Conservation (phyloP, 2,329 filamentous ascomycete species). For the Xylariaceae sp. region DNA sequence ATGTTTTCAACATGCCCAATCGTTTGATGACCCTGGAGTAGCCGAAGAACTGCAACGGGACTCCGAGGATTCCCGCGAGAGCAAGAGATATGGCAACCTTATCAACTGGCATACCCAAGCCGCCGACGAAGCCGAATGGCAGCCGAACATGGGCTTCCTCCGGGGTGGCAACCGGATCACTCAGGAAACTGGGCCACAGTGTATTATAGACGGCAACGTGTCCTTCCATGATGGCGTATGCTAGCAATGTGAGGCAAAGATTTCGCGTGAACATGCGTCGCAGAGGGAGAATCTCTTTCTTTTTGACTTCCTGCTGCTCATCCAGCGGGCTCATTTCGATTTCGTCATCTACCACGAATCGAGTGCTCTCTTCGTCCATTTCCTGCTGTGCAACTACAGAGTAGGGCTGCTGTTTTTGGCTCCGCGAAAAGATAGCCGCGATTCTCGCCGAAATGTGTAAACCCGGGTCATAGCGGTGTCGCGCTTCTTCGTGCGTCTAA, state of each 20-base stretch:
- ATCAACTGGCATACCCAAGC: slow-evolving; percentile 7
- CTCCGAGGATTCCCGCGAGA: slow-evolving; percentile 9
- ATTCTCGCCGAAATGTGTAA: slow-evolving; percentile 8
- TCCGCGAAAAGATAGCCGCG: slow-evolving; percentile 2
- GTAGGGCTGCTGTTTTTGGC: slow-evolving; percentile 5
- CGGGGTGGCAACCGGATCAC: slow-evolving; percentile 3
- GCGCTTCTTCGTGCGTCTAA: no score
- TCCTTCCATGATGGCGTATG: slow-evolving; percentile 12
- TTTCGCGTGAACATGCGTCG: slow-evolving; percentile 8
- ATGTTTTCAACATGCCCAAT: slow-evolving; percentile 9
- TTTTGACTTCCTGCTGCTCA: background rate
- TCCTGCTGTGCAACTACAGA: slow-evolving; percentile 5
- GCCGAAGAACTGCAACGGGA: slow-evolving; percentile 9
- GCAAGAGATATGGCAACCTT: slow-evolving; percentile 10
- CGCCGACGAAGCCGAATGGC: slow-evolving; percentile 9
- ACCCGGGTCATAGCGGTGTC: no score
- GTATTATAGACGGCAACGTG: slow-evolving; percentile 12
- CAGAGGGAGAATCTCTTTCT: slow-evolving; percentile 9
- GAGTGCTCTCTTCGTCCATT: slow-evolving; percentile 5
- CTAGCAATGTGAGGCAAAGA: slow-evolving; percentile 5
- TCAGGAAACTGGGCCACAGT: slow-evolving; percentile 9
- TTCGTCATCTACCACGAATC: slow-evolving; percentile 4
- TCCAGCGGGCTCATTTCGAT: slow-evolving; percentile 1
- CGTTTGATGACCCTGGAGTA: slow-evolving; percentile 7
- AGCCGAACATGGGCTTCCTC: slow-evolving; percentile 6